phyloP scores from a whole-genome alignment of 257 asterid species.

The Nicotiana tomentosiformis region DNA sequence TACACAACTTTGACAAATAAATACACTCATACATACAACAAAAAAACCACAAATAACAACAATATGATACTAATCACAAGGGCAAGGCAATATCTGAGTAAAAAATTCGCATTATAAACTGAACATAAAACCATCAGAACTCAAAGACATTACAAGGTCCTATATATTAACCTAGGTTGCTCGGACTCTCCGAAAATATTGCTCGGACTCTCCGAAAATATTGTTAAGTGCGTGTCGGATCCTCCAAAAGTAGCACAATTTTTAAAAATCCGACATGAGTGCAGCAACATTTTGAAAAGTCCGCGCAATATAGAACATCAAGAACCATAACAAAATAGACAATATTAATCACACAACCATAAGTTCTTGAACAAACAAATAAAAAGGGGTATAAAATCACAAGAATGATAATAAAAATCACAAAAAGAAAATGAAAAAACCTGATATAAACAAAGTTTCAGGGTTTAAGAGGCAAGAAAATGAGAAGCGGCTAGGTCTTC shows the following conservation, averaged over 20 bases:
- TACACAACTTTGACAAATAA: neutral
- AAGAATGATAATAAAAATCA: neutral
- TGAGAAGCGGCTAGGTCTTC: conserved; percentile 26
- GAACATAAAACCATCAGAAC: neutral
- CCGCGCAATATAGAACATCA: neutral
- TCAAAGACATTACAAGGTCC: neutral
- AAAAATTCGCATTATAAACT: too few species aligned
- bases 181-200: too few species aligned
- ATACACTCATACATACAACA: neutral
- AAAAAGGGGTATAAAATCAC: neutral
- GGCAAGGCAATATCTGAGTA: neutral
- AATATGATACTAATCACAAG: neutral
- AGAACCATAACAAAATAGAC: neutral
- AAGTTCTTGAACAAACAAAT: neutral
- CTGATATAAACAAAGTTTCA: neutral
- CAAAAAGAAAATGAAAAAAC: neutral
- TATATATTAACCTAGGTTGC: neutral
- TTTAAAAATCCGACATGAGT: too few species aligned
- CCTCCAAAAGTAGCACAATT: too few species aligned
- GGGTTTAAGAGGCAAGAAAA: conserved; percentile 11
- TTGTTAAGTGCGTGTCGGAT: too few species aligned
- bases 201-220: too few species aligned
- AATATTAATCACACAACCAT: neutral
- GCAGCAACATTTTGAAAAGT: too few species aligned
- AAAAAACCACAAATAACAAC: neutral